Conservation (phyloP, 371 early-diverging fungal species). For the Blyttiomyces sp. region DNA sequence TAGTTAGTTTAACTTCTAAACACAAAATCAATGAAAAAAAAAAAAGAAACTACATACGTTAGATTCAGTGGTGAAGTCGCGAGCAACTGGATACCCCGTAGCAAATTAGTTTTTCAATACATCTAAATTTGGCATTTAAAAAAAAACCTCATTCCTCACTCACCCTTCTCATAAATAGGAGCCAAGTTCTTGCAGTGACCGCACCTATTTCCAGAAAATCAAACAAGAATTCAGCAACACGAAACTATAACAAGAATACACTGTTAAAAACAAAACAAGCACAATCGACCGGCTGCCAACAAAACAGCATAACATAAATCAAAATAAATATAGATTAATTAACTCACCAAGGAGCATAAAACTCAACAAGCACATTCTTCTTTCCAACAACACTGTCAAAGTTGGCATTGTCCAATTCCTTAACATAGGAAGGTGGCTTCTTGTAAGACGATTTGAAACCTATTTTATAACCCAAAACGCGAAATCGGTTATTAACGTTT, state of each 20-base stretch:
- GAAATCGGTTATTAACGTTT: too few relatives aligned
- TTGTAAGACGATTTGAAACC: constrained; percentile 59
- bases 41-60: constrained; percentile 27
- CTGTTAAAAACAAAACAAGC: too few relatives aligned
- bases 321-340: neutral
- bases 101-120: neutral
- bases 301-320: neutral
- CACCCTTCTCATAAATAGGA: constrained; percentile 48
- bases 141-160: neutral
- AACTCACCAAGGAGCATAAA: constrained; percentile 69
- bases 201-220: too few relatives aligned
- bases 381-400: constrained; percentile 58
- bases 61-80: constrained; percentile 37
- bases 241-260: too few relatives aligned
- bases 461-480: neutral
- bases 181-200: constrained; percentile 74
- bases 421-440: constrained; percentile 55
- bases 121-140: too few relatives aligned
- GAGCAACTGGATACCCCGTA: constrained; percentile 38
- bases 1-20: neutral
- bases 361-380: constrained; percentile 74
- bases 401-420: constrained; percentile 62
- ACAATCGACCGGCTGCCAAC: too few relatives aligned
- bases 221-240: too few relatives aligned
- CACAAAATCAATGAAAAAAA: too few relatives aligned